phyloP scores from a whole-genome alignment of 176 grass and related monocot genomes.

The Avena eriantha region DNA sequence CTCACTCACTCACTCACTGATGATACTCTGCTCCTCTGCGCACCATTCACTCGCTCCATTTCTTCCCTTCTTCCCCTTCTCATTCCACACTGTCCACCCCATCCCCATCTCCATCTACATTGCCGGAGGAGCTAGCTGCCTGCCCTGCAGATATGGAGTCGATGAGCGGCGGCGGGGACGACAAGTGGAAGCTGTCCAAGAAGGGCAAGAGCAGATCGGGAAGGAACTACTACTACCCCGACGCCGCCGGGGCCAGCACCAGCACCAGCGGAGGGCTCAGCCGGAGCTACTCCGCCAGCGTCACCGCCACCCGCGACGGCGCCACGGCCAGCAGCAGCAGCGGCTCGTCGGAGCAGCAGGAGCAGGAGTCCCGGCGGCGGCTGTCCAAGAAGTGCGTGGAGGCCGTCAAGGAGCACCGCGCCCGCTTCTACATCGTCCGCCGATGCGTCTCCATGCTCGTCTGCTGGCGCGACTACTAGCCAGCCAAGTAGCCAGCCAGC shows the following conservation, averaged over 20 bases:
- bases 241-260: neutral
- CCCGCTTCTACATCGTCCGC: conserved; percentile 75
- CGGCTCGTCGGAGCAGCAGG: conserved; percentile 9
- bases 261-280: neutral
- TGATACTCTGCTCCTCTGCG: neutral
- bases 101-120: neutral
- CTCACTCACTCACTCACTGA: neutral
- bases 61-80: neutral
- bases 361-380: neutral
- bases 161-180: conserved; percentile 34
- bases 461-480: conserved; percentile 74
- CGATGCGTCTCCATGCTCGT: conserved; percentile 85
- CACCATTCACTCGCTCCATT: conserved; percentile 18
- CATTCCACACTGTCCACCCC: neutral
- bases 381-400: conserved; percentile 62
- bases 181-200: conserved; percentile 64
- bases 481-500: neutral
- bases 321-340: neutral
- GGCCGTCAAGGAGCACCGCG: conserved; percentile 63
- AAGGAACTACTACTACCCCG: conserved; percentile 39
- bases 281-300: conserved; percentile 67
- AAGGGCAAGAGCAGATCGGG: conserved; percentile 63
- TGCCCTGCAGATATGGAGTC: neutral
- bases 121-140: neutral
- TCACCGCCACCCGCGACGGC: conserved; percentile 22